phyloP scores from a whole-genome alignment of 225 moss, liverwort and hornwort genomes.

The Thuidium tamariscinum region DNA sequence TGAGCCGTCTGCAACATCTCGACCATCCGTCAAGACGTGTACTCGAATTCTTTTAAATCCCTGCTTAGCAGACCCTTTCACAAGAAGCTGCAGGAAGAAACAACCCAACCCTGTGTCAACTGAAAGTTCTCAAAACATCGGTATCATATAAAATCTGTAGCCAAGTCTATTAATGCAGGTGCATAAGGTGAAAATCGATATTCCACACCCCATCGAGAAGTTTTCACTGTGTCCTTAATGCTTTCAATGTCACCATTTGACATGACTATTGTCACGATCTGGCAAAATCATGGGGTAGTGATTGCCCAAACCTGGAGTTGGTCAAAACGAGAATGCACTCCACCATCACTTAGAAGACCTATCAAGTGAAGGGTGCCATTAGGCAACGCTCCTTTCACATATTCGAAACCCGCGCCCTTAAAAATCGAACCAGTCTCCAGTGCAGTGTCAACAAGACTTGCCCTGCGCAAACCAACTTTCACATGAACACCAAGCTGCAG shows the following conservation, averaged over 20 bases:
- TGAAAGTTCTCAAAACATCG: not conserved
- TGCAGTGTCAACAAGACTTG: constrained; percentile 77
- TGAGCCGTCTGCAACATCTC: constrained; percentile 81
- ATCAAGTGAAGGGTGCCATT: constrained; percentile 90
- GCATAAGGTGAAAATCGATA: not conserved
- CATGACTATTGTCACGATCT: not conserved
- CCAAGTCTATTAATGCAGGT: not conserved
- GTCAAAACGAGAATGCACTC: constrained; percentile 92
- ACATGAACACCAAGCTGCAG: not conserved
- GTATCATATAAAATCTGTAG: not conserved
- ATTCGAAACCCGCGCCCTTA: constrained; percentile 60
- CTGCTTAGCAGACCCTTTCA: constrained; percentile 52
- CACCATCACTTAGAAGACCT: constrained; percentile 92
- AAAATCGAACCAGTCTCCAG: constrained; percentile 58
- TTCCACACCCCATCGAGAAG: not conserved
- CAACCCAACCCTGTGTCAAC: not conserved
- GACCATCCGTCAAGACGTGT: constrained; percentile 84
- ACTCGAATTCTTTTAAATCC: constrained; percentile 84
- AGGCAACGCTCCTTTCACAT: constrained; percentile 53
- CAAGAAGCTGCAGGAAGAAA: constrained; percentile 29
- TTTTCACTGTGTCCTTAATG: not conserved
- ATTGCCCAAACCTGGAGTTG: constrained; percentile 62
- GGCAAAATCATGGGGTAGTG: not conserved
- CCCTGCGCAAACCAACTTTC: constrained; percentile 36
- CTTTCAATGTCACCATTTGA: not conserved